Base-by-base conservation (phyloP, 106 monocot species). In the Cymbidium sinense region DNA sequence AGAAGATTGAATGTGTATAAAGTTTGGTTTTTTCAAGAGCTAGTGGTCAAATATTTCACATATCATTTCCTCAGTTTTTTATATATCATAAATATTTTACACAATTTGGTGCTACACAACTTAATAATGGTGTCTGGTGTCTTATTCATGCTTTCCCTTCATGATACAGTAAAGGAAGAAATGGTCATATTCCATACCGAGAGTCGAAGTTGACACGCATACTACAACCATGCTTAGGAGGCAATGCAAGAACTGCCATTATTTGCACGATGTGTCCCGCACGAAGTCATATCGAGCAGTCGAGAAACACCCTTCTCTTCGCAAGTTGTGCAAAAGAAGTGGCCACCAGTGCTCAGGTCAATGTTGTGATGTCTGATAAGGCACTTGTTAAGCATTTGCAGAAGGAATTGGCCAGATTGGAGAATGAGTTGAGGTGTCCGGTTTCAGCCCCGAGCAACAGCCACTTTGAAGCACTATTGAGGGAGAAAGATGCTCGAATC, bases 281-380 rank as follows among this genome's bases (percentile, higher is more conserved):
- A 55, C 77, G 89, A 52, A 89, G 89, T 77, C 90, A 95, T 84
- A 84, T 93, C 33, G 99, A 99, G 78, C 99, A 99, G 82, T 95
- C 95, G 1, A 88, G 86, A 36, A 99, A 95, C 69, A 93, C 95
- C 4, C 93, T 99, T 83, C 72, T 99, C 34, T 99, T 99, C 86
- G 99, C 99, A 70, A 99, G 86, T 52, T 99, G 99, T 79, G 99
- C 99, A 52, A 99, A 95, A 86, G 92, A 99, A 88, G 99, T 99
- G 2, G 85, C 75, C 25, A 99, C 87, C 19, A 90, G 80, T 83
- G 99, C 99, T 20, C 95, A 82, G 76, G 99, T 99, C 67, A 99
- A 99, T 87, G 81, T 99, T 8, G 93, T 99, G 54, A 91, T 95
- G 95, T 99, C 95, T 52, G 95, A 99, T 51, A 99, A 95, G 75